Conservation (phyloP, 164 flowering plant species). For the Magnolia officinalis region DNA sequence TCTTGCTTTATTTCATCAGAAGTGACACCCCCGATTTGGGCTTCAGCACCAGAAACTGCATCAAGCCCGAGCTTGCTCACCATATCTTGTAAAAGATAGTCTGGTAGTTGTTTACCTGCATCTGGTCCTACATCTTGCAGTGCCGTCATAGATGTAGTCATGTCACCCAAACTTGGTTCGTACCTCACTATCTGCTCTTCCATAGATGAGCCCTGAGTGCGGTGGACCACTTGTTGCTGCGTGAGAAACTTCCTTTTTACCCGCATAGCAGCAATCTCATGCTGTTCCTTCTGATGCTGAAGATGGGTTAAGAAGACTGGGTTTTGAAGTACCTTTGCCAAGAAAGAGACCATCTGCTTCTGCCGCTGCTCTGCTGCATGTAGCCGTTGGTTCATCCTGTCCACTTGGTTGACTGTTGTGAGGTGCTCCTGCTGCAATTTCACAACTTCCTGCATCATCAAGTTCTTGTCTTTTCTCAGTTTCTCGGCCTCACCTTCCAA, state of each 20-base stretch:
- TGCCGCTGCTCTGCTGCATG: constrained; percentile 69
- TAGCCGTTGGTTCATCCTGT: constrained; percentile 52
- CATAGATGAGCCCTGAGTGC: constrained; percentile 16
- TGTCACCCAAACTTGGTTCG: constrained; percentile 17
- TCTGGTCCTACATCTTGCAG: constrained; percentile 19
- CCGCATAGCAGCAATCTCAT: constrained; percentile 37
- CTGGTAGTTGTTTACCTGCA: constrained; percentile 20
- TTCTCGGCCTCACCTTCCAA: constrained; percentile 50
- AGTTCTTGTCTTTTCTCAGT: constrained; percentile 51
- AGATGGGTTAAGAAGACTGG: constrained; percentile 57
- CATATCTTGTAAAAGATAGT: constrained; percentile 25
- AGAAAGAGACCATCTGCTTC: constrained; percentile 73
- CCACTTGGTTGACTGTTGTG: constrained; percentile 48
- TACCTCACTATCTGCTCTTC: constrained; percentile 48
- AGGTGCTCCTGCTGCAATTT: constrained; percentile 68
- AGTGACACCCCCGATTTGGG: constrained; percentile 22
- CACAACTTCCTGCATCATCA: constrained; percentile 60
- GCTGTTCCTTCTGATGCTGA: constrained; percentile 37
- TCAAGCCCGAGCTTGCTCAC: constrained; percentile 27
- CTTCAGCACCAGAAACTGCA: constrained; percentile 15
- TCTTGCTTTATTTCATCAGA: constrained; percentile 29
- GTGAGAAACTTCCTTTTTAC: constrained; percentile 52
- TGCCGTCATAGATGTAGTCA: constrained; percentile 10
- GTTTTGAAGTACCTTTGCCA: constrained; percentile 64
- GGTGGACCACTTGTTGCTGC: constrained; percentile 31